Base-by-base conservation (phyloP, 495 filamentous ascomycete genomes). In the Pseudotulostoma volvatum region DNA sequence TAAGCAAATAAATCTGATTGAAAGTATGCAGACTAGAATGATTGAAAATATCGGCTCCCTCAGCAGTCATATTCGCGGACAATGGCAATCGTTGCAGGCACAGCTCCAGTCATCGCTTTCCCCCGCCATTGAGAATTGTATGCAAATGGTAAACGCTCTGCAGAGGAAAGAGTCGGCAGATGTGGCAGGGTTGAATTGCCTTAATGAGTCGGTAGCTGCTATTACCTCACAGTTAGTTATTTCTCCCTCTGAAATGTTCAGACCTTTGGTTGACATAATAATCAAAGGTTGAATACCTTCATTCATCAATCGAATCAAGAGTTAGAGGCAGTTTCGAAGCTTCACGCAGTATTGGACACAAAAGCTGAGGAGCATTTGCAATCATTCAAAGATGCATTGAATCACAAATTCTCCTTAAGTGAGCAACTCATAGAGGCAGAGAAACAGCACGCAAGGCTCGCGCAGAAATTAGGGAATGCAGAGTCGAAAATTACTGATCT, bases 11-110 rank as follows among this genome's bases (percentile, higher is more conserved):
- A 36, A 31, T 9, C 19, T 45, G 9, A 45, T 64, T 35, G 49
- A 34, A 43, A 28, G 43, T 2, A 48, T 49, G n/a, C 61, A 64
- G 33, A 30, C 40, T 4, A 44, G 43, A 8, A 41, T 60, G 9
- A 21, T 46, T 2, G 45, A 45, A 9, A 52, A 40, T 4, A 9
- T 64, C 1, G 33, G 44, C 1, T 39, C 41, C 0, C 45, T 37
- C 0, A 46, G 54, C 5, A 30, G 51, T 9, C 19, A 37, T 1
- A 33, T 53, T 28, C 23, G 28, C 9, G 34, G 36, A 18, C 16
- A 43, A 7, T 41, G 43, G 13, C 18, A 37, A 7, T 39, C 36
- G 9, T 45, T 45, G 13, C 48, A 48, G 18, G 41, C 44, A 13
- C 17, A 9, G 1, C 41, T 54, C 4, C 11, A 47, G 3, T 32